Conservation (phyloP, 2,329 filamentous ascomycete species). For the Fusarium lateritium region DNA sequence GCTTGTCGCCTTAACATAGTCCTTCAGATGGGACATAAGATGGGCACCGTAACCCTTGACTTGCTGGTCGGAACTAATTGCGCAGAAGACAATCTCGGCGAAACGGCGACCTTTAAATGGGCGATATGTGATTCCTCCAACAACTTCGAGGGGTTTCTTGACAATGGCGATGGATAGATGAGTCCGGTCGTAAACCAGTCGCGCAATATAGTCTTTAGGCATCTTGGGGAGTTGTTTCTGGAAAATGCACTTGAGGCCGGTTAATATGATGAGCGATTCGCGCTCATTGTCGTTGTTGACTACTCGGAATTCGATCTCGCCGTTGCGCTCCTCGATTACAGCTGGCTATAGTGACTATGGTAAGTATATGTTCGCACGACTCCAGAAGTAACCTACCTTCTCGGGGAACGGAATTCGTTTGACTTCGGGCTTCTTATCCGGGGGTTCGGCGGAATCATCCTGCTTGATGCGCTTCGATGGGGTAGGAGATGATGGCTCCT, state of each 20-base stretch:
- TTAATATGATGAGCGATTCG: slow-evolving; percentile 93
- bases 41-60: slow-evolving; percentile 99
- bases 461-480: slow-evolving; percentile 77
- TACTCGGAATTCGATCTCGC: slow-evolving; percentile 96
- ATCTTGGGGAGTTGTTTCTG: slow-evolving; percentile 99
- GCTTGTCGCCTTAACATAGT: slow-evolving; percentile 97
- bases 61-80: slow-evolving; percentile 97
- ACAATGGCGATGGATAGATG: slow-evolving; percentile 98
- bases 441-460: slow-evolving; percentile 49
- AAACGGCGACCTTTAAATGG: slow-evolving; percentile 94
- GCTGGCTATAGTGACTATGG: slow-evolving; percentile 71
- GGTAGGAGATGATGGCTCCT: slow-evolving; percentile 73
- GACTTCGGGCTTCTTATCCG: slow-evolving; percentile 65
- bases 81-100: slow-evolving; percentile 98
- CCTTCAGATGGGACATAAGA: slow-evolving; percentile 97
- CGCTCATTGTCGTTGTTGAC: slow-evolving; percentile 95
- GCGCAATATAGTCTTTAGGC: slow-evolving; percentile 99
- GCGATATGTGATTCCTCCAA: slow-evolving; percentile 96
- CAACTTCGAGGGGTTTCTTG: slow-evolving; percentile 95
- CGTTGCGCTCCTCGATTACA: slow-evolving; percentile 92
- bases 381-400: slow-evolving; percentile 69
- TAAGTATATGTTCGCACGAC: slow-evolving; percentile 4
- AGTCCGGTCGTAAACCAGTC: slow-evolving; percentile 96
- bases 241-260: slow-evolving; percentile 96
- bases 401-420: slow-evolving; percentile 89